Conservation (phyloP, 495 filamentous ascomycete species). For the Xylaria flabelliformis region DNA sequence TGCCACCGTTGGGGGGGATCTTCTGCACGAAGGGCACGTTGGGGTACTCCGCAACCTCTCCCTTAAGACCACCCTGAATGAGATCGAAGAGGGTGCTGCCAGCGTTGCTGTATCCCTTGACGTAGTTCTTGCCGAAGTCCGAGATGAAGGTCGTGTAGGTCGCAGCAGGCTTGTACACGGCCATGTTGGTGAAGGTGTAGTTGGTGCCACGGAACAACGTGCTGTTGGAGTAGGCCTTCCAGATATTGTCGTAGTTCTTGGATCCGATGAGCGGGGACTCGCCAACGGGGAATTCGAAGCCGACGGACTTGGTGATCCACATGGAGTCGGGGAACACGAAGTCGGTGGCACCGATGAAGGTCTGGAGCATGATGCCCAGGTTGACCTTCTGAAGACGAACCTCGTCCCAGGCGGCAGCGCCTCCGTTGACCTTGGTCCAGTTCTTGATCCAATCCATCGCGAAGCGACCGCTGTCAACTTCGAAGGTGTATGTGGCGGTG, state of each 20-base stretch:
- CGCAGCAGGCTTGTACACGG: conserved; percentile 20
- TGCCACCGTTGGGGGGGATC: neutral
- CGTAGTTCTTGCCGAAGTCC: neutral
- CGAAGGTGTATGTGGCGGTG: conserved; percentile 55
- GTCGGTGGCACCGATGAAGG: neutral
- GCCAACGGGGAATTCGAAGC: conserved; percentile 10
- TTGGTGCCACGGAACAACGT: conserved; percentile 22
- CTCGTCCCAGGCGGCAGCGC: conserved; percentile 13
- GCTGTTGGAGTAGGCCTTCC: conserved; percentile 14
- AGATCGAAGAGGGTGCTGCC: neutral
- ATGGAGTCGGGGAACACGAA: neutral
- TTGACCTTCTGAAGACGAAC: conserved; percentile 23
- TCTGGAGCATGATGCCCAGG: conserved; percentile 15
- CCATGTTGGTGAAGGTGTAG: conserved; percentile 24
- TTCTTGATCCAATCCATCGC: conserved; percentile 25
- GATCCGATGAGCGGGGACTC: conserved; percentile 14
- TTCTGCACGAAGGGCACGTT: conserved; percentile 23
- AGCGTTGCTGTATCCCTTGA: conserved; percentile 3
- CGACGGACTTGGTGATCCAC: conserved; percentile 17
- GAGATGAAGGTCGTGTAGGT: conserved; percentile 18
- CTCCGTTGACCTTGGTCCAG: conserved; percentile 18
- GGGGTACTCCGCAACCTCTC: conserved; percentile 13
- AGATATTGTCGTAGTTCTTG: conserved; percentile 20
- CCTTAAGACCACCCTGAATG: conserved; percentile 14
- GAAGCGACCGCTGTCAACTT: conserved; percentile 55